phyloP scores from a whole-genome alignment of 768 basidiomycete species.

The Kwoniella europaea region DNA sequence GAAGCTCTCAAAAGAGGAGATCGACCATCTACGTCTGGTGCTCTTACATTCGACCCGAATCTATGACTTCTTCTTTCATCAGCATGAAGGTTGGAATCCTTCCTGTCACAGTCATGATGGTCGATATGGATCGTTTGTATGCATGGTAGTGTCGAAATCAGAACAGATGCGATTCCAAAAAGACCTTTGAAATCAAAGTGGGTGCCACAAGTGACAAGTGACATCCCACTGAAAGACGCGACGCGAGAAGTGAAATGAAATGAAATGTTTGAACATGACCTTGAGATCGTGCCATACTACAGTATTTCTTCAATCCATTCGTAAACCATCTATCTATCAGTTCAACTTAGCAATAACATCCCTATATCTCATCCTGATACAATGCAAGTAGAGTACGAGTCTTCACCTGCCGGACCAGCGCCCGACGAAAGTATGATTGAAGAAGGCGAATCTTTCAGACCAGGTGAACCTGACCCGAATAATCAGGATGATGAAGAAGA shows the following conservation, averaged over 20 bases:
- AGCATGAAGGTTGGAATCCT: too few species aligned
- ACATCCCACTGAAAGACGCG: neutral
- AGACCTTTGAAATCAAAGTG: too few species aligned
- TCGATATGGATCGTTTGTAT: too few species aligned
- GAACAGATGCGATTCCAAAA: too few species aligned
- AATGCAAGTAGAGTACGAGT: conserved; percentile 27
- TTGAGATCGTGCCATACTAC: neutral
- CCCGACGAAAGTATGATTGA: neutral
- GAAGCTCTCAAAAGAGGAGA: too few species aligned
- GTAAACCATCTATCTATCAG: neutral
- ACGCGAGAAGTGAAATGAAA: neutral
- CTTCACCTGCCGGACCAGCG: neutral
- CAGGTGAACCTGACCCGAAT: conserved; percentile 14
- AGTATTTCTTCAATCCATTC: neutral
- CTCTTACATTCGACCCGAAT: too few species aligned
- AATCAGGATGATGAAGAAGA: conserved; percentile 22
- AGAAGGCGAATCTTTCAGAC: conserved; percentile 13
- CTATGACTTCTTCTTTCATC: too few species aligned
- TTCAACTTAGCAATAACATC: neutral
- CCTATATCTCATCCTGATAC: neutral
- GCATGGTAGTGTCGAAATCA: too few species aligned
- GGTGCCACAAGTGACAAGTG: neutral
- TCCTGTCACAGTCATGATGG: too few species aligned
- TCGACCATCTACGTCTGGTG: too few species aligned
- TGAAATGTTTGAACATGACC: neutral